Evolutionary conservation across 163 green algal species (phyloP), one percentile per base, ranked within the genome.

Genomic region (Coccomyxa subellipsoidea): DNA sequence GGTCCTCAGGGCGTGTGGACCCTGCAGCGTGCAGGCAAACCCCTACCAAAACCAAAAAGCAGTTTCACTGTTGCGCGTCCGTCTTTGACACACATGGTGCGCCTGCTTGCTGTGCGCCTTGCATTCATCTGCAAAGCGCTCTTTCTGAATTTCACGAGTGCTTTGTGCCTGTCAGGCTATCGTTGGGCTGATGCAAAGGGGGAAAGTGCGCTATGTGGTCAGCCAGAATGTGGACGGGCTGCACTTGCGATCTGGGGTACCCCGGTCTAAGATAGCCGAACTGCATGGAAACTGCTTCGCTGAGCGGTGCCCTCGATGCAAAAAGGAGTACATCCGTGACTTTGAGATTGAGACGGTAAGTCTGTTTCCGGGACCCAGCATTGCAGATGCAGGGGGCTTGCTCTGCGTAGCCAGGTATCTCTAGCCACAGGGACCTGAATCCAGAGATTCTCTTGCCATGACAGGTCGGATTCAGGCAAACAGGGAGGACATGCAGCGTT

Each of bases 201-300:
- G 94, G 69, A 93, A 93, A 83, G 77, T 96, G 0, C 80, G 81
- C 8, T 93, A 94, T 83, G 80, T 98, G 15, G 92, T 93, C 77
- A 95, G 88, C 78, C 95, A 98, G 82, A 99, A 99, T 83, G 96
- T 99, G n/a, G 96, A 98, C 84, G 87, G 92, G 34, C 83, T 99
- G 81, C 96, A 99, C 89, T 83, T 97, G 69, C 90, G 96, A n/a
- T 95, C 89, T 12, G 95, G 94, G n/a, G 84, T 99, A 38, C 91
- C 92, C 0, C 82, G 90, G 0, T 73, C 79, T 0, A 37, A 88
- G 79, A 83, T 99, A 18, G 94, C 96, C 6, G 96, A 99, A 89
- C 90, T 99, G 83, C 96, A 99, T 84, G 96, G 96, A 84, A 98
- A 98, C 89, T 98, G 94, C 88, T 99, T 99, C 84, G 88, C 89